Conservation (phyloP, 257 asterid species). For the Linderniella brevidens region DNA sequence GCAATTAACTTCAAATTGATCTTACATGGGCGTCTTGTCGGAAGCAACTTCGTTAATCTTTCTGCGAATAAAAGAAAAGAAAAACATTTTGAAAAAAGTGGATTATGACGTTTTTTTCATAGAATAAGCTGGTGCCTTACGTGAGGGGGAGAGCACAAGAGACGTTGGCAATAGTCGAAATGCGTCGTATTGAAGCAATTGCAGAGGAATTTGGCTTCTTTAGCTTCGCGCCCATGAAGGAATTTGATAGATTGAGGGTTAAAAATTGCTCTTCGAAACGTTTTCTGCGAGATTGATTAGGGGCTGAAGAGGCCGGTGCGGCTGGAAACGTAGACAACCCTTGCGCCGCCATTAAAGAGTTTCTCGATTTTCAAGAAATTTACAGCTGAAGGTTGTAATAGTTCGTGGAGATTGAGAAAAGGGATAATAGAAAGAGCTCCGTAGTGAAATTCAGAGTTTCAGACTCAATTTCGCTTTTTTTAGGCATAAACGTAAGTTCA, state of each 20-base stretch:
- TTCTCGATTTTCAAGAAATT: background rate
- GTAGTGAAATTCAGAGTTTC: too few relatives aligned
- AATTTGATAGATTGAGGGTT: slow-evolving; percentile 18
- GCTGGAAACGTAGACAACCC: slow-evolving; percentile 35
- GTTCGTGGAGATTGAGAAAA: too few relatives aligned
- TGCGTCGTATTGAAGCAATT: slow-evolving; percentile 30
- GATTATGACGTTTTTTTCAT: background rate
- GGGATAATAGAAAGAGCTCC: too few relatives aligned
- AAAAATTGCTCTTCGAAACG: slow-evolving; percentile 16
- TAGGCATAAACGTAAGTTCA: too few relatives aligned
- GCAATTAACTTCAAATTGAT: background rate
- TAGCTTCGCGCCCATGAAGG: slow-evolving; percentile 36
- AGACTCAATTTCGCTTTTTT: too few relatives aligned
- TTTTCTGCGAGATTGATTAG: slow-evolving; percentile 18
- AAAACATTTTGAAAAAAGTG: background rate
- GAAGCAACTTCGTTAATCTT: background rate
- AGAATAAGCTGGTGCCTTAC: slow-evolving; percentile 22
- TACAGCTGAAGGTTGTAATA: too few relatives aligned
- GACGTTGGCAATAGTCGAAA: slow-evolving; percentile 49
- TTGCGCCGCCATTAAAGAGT: slow-evolving; percentile 50
- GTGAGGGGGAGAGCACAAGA: slow-evolving; percentile 55
- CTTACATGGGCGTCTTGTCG: background rate
- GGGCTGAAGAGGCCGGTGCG: slow-evolving; percentile 24
- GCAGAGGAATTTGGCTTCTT: slow-evolving; percentile 16
- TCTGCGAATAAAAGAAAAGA: slow-evolving; percentile 19